Evolutionary conservation across 2,329 filamentous ascomycete species (phyloP).

Genomic region (Ramularia endophylla): DNA sequence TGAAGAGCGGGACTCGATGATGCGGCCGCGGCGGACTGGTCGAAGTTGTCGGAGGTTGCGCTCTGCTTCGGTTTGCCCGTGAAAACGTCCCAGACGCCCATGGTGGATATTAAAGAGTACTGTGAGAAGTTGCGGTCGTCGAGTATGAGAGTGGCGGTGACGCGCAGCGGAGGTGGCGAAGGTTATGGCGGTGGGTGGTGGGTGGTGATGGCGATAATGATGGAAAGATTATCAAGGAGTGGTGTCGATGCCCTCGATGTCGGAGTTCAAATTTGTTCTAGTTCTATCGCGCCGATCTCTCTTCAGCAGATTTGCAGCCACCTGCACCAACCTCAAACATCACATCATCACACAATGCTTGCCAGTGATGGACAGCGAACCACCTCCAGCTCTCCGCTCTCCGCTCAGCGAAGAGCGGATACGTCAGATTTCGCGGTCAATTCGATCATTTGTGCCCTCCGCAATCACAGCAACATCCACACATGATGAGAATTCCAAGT

Average conservation of each 20-base stretch:
- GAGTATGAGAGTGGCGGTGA: slow-evolving; percentile 17
- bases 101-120: slow-evolving; percentile 24
- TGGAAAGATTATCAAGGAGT: background rate
- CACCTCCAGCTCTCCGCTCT: background rate
- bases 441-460: slow-evolving; percentile 12
- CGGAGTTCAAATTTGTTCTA: slow-evolving; percentile 10
- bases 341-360: background rate
- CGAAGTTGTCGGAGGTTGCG: slow-evolving; percentile 35
- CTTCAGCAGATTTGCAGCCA: no score
- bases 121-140: background rate
- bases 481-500: slow-evolving; percentile 15
- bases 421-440: slow-evolving; percentile 14
- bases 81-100: slow-evolving; percentile 57
- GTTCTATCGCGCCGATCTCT: no score
- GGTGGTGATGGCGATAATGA: slow-evolving; percentile 3
- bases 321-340: no score
- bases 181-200: slow-evolving; percentile 6
- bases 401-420: background rate
- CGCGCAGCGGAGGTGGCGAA: background rate
- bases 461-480: background rate
- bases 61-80: slow-evolving; percentile 46
- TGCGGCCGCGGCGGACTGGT: slow-evolving; percentile 40
- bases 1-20: slow-evolving; percentile 21
- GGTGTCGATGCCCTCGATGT: background rate
- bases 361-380: background rate